phyloP scores from a whole-genome alignment of 495 filamentous ascomycete genomes.

The Umbilicaria muhlenbergii region DNA sequence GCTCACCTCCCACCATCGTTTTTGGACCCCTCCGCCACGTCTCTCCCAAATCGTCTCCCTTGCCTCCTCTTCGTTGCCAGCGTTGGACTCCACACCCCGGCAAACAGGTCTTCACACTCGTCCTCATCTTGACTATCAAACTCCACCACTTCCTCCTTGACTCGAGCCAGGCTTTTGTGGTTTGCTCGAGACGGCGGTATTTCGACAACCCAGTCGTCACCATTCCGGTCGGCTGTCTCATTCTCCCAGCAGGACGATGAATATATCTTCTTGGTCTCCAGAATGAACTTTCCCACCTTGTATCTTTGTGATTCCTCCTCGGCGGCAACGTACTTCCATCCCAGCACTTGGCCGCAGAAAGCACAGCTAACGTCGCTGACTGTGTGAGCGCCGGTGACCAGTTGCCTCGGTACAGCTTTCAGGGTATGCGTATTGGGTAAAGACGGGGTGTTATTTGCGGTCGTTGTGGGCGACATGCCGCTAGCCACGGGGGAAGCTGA shows the following conservation, averaged over 20 bases:
- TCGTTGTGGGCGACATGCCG: slow-evolving; percentile 18
- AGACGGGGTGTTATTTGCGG: slow-evolving; percentile 16
- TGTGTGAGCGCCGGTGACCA: slow-evolving; percentile 65
- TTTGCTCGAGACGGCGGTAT: neutral
- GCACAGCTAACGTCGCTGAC: slow-evolving; percentile 40
- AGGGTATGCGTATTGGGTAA: slow-evolving; percentile 44
- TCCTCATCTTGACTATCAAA: slow-evolving; percentile 91
- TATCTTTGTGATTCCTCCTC: slow-evolving; percentile 70
- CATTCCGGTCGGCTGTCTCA: slow-evolving; percentile 6
- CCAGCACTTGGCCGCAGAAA: slow-evolving; percentile 52
- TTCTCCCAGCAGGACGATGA: slow-evolving; percentile 56
- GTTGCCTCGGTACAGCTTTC: slow-evolving; percentile 48
- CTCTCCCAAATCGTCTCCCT: slow-evolving; percentile 29
- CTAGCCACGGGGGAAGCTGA: slow-evolving; percentile 19
- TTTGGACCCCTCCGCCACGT: neutral
- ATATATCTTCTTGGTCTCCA: slow-evolving; percentile 67
- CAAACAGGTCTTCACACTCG: slow-evolving; percentile 88
- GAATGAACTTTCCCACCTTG: slow-evolving; percentile 93
- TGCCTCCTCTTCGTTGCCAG: slow-evolving; percentile 48
- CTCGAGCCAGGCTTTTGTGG: neutral
- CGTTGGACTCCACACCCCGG: slow-evolving; percentile 66
- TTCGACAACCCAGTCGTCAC: slow-evolving; percentile 5
- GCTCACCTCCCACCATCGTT: neutral
- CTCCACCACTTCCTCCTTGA: slow-evolving; percentile 30
- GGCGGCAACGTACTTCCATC: slow-evolving; percentile 90